Evolutionary conservation across 441 rosid genomes (phyloP).

Genomic region (Gossypium laxum): DNA sequence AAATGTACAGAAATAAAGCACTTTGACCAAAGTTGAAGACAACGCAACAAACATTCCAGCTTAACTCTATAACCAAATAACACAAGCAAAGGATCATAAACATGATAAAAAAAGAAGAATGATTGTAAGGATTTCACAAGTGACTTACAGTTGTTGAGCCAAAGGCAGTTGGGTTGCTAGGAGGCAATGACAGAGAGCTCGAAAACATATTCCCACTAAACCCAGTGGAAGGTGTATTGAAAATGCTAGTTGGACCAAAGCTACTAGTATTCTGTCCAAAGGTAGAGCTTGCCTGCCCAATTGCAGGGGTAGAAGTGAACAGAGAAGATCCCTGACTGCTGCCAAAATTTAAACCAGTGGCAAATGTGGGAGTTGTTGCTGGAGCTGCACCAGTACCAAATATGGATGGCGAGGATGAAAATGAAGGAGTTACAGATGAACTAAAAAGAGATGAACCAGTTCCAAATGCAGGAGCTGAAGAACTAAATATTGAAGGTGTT

Average conservation of each 20-base stretch:
- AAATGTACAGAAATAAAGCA: neutral
- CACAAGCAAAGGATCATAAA: neutral
- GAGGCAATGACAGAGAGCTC: constrained; percentile 37
- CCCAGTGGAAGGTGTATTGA: constrained; percentile 53
- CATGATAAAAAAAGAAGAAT: neutral
- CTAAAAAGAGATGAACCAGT: constrained; percentile 12
- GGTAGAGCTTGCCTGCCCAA: constrained; percentile 40
- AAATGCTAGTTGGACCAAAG: constrained; percentile 36
- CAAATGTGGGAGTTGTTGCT: constrained; percentile 40
- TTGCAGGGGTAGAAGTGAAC: constrained; percentile 42
- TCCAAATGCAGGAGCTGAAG: constrained; percentile 26
- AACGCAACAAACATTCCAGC: neutral
- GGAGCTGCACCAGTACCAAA: constrained; percentile 44
- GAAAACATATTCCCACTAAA: constrained; percentile 36
- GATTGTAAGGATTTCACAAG: neutral
- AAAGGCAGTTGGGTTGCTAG: constrained; percentile 36
- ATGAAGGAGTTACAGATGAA: constrained; percentile 35
- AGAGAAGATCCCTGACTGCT: constrained; percentile 49
- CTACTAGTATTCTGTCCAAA: constrained; percentile 38
- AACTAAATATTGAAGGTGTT: constrained; percentile 35
- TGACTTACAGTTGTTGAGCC: constrained; percentile 48
- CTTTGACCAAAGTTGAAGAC: neutral
- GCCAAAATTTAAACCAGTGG: constrained; percentile 31
- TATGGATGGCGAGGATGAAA: constrained; percentile 55
- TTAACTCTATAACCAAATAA: neutral